Evolutionary conservation across 2,329 filamentous ascomycete genomes (phyloP).

Genomic region (Claviceps quebecensis): DNA sequence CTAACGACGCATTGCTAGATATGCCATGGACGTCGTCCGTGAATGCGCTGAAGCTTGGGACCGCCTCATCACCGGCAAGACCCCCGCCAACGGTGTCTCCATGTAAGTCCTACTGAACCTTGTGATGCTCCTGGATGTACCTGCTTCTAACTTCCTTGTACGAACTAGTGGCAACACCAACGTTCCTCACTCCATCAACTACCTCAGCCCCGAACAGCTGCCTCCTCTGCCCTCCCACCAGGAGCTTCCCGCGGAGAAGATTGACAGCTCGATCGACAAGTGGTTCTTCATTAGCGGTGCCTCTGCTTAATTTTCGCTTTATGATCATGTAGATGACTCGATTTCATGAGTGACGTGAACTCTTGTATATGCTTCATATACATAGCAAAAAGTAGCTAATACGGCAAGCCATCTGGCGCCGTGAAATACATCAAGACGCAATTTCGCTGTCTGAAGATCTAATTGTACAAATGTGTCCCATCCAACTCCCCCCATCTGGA

Average conservation of each 20-base stretch:
- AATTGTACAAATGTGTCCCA: constrained; percentile 9
- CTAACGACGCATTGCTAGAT: constrained; percentile 33
- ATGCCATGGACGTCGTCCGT: constrained; percentile 87
- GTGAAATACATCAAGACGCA: constrained; percentile 18
- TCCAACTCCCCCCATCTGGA: constrained; percentile 4
- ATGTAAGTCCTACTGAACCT: constrained; percentile 44
- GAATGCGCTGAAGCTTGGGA: constrained; percentile 98
- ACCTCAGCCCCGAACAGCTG: constrained; percentile 54
- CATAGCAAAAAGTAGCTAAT: constrained; percentile 3
- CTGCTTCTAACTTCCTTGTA: constrained; percentile 13
- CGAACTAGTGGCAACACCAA: constrained; percentile 62
- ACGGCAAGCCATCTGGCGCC: background rate
- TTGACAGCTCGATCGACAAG: constrained; percentile 96
- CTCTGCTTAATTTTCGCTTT: constrained; percentile 49
- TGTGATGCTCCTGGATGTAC: background rate
- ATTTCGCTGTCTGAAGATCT: background rate
- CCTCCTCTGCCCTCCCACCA: constrained; percentile 66
- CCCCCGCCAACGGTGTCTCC: constrained; percentile 59
- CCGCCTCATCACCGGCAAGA: constrained; percentile 85
- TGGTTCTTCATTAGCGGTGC: constrained; percentile 99
- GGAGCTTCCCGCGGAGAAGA: constrained; percentile 72
- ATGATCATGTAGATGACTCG: background rate
- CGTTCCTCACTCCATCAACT: constrained; percentile 59
- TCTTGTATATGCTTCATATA: background rate
- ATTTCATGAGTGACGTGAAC: constrained; percentile 3